These are phyloP conservation scores for Rauvolfia tetraphylla DNA, from an alignment of 257 asterid species.

Conservation along the genomic window DNA sequence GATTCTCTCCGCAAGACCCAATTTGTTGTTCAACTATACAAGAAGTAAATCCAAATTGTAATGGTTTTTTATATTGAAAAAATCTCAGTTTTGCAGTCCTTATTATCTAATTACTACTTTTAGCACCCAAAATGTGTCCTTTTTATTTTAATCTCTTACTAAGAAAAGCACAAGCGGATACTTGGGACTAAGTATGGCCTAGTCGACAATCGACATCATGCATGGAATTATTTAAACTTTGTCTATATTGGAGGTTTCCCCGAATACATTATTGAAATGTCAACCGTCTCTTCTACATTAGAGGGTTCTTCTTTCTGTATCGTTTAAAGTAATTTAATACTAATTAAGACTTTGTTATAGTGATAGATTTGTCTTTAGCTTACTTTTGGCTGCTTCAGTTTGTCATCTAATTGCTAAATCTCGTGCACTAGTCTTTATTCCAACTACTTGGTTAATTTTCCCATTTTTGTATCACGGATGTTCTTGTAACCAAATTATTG, in stretches of 20 bases:
- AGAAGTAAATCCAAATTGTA: neutral
- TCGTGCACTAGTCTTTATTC: neutral
- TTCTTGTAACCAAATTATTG: neutral
- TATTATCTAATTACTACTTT: neutral
- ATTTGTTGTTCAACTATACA: neutral
- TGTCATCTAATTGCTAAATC: conserved; percentile 8
- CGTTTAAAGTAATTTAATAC: neutral
- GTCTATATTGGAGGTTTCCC: conserved; percentile 9
- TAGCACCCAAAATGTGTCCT: neutral
- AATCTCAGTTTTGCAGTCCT: conserved; percentile 25
- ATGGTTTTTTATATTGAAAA: conserved; percentile 1
- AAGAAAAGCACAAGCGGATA: neutral
- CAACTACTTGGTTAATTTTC: neutral
- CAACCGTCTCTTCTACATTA: conserved; percentile 1
- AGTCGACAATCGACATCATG: neutral
- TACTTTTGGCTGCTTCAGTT: conserved; percentile 16
- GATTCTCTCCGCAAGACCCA: conserved; percentile 14
- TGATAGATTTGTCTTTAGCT: conserved; percentile 14
- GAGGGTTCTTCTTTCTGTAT: neutral
- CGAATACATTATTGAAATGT: conserved; percentile 9
- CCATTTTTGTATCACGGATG: neutral
- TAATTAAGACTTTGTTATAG: conserved; percentile 8
- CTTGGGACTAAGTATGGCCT: neutral
- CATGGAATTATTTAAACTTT: neutral
- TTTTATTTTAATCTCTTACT: conserved; percentile 2